Percentiles rank a stretch among this genome's conserved stretches.
Conservation (phyloP, 1,284 basidiomycete species). For the Cryptococcus jaspeensis region DNA sequence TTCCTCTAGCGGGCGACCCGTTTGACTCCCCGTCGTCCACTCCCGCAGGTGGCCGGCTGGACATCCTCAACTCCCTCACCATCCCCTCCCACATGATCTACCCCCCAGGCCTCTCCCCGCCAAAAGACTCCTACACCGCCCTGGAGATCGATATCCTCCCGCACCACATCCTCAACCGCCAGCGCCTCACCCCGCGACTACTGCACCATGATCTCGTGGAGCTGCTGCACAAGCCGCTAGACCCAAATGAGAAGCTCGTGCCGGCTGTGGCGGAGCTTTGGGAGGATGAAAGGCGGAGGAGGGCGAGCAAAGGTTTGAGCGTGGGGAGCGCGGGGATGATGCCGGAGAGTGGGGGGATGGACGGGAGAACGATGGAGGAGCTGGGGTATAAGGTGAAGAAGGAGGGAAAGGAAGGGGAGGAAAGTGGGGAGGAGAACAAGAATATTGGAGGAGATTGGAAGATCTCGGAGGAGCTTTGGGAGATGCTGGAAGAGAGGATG, state of each 20-base stretch:
- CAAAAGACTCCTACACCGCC: constrained; percentile 65
- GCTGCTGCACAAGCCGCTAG: constrained; percentile 57
- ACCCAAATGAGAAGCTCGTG: constrained; percentile 72
- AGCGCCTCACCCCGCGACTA: constrained; percentile 63
- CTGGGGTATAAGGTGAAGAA: constrained; percentile 35
- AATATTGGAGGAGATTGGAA: constrained; percentile 48
- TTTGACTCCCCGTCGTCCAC: constrained; percentile 26
- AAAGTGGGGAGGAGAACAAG: constrained; percentile 31
- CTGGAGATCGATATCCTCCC: constrained; percentile 83
- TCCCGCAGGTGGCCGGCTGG: constrained; percentile 8
- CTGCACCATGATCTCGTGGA: constrained; percentile 70
- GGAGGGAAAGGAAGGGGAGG: constrained; percentile 2
- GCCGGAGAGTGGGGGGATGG: constrained; percentile 45
- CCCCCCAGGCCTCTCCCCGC: constrained; percentile 55
- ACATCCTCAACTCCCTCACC: constrained; percentile 35
- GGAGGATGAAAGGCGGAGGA: constrained; percentile 83
- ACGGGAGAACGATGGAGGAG: constrained; percentile 40
- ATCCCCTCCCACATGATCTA: constrained; percentile 40
- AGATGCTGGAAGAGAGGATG: constrained; percentile 45
- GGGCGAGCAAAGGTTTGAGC: constrained; percentile 59
- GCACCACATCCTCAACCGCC: constrained; percentile 82
- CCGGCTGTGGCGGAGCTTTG: constrained; percentile 87
- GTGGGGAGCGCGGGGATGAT: constrained; percentile 43
- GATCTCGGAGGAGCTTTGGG: constrained; percentile 41
- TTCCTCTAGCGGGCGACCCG: constrained; percentile 34